Base-by-base conservation (phyloP, 805 yeast genomes). In the Monosporozyma aquatica region DNA sequence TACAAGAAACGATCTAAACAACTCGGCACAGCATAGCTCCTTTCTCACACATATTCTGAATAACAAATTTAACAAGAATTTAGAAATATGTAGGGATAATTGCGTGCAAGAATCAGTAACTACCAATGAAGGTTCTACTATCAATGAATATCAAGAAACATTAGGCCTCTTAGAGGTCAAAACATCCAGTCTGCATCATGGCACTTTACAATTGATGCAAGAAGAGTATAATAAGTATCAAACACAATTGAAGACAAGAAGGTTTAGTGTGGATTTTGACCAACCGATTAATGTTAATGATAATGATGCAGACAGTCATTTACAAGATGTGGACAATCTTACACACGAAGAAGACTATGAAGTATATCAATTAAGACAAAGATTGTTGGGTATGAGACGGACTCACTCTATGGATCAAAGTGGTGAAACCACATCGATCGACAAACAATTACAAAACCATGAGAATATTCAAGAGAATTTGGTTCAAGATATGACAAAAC, bases 381-480 rank as follows among this genome's bases (percentile, higher is more conserved):
- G 71, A 37, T 41, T 67, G 9, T 36, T 66, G 22, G 58, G 58
- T 10, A 54, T 48, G 22, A 42, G 43, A 13, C 36, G 28, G 23
- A 38, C 36, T 4, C 22, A 40, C 13, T 15, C 22, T 43, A 14
- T 34, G 28, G 40, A 21, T 11, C 36, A 18, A 8, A 40, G n/a
- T 26, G 44, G 38, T 8, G 23, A 43, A 25, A 7, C 42, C 6
- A 43, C 36, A 21, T 43, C 59, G 2, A 50, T 61, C 22, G 71
- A 66, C 28, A 63, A 60, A 26, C 64, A 66, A 44, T 48, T 67
- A 24, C 55, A 58, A 35, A 54, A 55, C 14, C 67, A 67, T 41
- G 69, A 67, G 43, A 54, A 58, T 21, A 44, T 59, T 24, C 73
- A 68, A 47, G 61, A 59, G 38, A 62, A 62, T 27, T 49, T 68